Evolutionary conservation across 2,329 filamentous ascomycete species (phyloP).

Genomic region (Bimuria novae-zelandiae): DNA sequence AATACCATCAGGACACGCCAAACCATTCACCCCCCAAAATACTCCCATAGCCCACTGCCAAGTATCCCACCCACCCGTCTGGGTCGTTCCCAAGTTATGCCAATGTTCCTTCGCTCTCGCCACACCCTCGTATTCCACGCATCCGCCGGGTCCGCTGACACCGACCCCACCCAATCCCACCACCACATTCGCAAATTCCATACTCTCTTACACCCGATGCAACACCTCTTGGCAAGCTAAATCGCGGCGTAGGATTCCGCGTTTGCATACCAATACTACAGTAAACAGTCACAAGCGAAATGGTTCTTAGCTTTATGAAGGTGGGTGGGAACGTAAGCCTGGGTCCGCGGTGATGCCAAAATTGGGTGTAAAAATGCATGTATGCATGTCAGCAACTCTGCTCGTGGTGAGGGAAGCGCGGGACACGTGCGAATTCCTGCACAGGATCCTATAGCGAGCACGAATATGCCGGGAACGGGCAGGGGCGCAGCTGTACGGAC

Average conservation of each 20-base stretch:
- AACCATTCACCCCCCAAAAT: background rate
- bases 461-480: no score
- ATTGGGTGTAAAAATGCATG: background rate
- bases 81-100: background rate
- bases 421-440: background rate
- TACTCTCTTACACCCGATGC: background rate
- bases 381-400: background rate
- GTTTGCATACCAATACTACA: slow-evolving; percentile 9
- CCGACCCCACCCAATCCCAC: background rate
- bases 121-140: slow-evolving; percentile 9
- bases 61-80: background rate
- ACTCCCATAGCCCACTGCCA: background rate
- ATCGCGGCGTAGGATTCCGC: slow-evolving; percentile 11
- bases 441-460: slow-evolving; percentile 3
- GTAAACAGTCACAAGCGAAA: background rate
- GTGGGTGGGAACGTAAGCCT: background rate
- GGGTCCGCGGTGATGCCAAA: background rate
- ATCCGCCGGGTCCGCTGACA: background rate
- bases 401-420: no score
- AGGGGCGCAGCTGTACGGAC: slow-evolving; percentile 4
- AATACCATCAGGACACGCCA: background rate
- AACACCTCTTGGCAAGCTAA: slow-evolving; percentile 8
- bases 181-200: background rate
- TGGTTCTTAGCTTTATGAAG: background rate
- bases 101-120: background rate